Base-by-base conservation (phyloP, 2,329 filamentous ascomycete genomes). In the Trichoderma hamatum region DNA sequence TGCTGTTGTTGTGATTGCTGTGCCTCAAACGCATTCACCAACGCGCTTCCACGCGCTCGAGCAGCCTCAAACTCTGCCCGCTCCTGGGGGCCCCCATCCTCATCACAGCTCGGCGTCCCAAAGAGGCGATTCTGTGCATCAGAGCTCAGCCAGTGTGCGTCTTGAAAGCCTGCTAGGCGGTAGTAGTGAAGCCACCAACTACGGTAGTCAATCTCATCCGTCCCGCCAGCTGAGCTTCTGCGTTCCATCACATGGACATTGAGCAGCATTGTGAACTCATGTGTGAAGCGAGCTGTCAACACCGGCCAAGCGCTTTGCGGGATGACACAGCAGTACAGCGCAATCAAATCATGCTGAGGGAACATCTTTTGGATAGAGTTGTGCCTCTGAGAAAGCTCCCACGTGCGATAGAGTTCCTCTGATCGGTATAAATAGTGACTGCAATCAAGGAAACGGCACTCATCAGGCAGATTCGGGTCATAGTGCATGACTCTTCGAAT, bases 381-480 rank as follows among this genome's bases (percentile, higher is more conserved):
- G 26, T 65, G 26, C 10, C 32, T 26, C 21, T 32, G 21, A 6
- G 46, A 19, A 4, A 70, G 52, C 39, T 69, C 28, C 73, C 74
- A 76, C 2, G 73, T 60, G 3, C 70, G 74, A 19, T 75, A 75
- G 6, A 77, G 65, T 49, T 77, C 75, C 32, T 73, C 71, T 1
- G 74, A 74, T 7, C 74, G 72, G 39, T 70, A 75, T 5, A 65
- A 21, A 46, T 70, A 73, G 55, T 77, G 72, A 10, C 49, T 46
- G 1, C 64, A 7, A 16, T 70, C 65, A 24, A 73, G 69, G 10
- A 34, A 26, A 34, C 24, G 67, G 7, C 19, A 11, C 2, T 28
- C 39, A 6, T 86, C 49, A 3, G 63, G 56, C 3, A 39, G 16
- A 24, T 52, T 72, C 2, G 75, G 75, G 51, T 76, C 73, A 59